phyloP scores from a whole-genome alignment of 2,329 filamentous ascomycete genomes.

The Drechslerella stenobrocha region DNA sequence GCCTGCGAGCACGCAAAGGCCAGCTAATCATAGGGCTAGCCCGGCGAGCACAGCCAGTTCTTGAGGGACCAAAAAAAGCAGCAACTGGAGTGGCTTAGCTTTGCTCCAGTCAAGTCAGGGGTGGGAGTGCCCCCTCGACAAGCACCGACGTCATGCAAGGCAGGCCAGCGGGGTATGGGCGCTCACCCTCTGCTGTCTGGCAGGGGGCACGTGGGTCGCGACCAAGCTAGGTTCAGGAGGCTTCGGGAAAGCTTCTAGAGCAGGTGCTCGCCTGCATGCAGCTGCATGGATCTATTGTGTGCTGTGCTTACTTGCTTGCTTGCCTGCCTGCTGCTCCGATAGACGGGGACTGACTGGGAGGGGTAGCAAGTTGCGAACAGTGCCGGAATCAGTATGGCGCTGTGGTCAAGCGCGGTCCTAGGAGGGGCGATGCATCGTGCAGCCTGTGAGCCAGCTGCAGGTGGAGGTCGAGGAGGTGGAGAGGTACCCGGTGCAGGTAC shows the following conservation, averaged over 20 bases:
- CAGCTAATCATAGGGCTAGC: neutral
- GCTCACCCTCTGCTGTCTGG: neutral
- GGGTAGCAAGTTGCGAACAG: no score
- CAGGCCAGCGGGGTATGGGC: constrained; percentile 3
- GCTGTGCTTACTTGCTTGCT: no score
- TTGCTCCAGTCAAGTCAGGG: no score
- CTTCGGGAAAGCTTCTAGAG: constrained; percentile 26
- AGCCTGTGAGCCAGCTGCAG: no score
- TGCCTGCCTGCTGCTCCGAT: no score
- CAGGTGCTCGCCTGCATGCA: neutral
- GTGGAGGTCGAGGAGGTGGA: no score
- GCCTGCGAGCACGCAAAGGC: neutral
- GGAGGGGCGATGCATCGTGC: no score
- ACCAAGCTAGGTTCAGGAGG: constrained; percentile 4
- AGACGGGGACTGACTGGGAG: no score
- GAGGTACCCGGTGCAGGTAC: no score
- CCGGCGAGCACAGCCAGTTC: neutral
- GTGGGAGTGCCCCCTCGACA: no score
- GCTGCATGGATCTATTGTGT: constrained; percentile 1
- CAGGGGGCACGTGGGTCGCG: constrained; percentile 24
- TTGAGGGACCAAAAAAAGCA: constrained; percentile 1
- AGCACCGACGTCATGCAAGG: constrained; percentile 1
- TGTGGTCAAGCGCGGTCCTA: no score
- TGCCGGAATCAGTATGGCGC: no score
- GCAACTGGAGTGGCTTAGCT: neutral